Percentiles rank a stretch among this genome's conserved stretches.
Conservation (phyloP, 441 rosid genomes). For the Erodium texanum region DNA sequence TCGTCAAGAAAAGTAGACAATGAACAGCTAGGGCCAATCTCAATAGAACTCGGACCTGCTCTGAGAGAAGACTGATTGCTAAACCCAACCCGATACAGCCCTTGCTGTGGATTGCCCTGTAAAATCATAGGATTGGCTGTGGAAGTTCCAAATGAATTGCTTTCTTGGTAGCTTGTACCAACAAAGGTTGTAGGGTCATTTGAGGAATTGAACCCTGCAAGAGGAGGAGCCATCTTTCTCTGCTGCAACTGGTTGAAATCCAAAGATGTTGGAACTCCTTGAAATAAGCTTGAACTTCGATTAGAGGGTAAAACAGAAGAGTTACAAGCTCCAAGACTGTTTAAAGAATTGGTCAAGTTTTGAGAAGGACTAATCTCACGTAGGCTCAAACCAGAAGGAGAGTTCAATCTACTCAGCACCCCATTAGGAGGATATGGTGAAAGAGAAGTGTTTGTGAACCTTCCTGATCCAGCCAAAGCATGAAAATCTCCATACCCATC, state of each 20-base stretch:
- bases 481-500: slow-evolving; percentile 52
- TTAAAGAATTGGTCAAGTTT: slow-evolving; percentile 33
- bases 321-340: slow-evolving; percentile 34
- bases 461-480: slow-evolving; percentile 36
- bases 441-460: slow-evolving; percentile 36
- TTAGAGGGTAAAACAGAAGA: slow-evolving; percentile 29
- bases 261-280: slow-evolving; percentile 53
- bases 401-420: slow-evolving; percentile 49
- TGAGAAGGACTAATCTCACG: slow-evolving; percentile 50
- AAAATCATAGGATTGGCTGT: slow-evolving; percentile 27
- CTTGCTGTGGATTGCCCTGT: slow-evolving; percentile 28
- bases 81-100: slow-evolving; percentile 27
- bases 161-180: slow-evolving; percentile 33
- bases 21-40: slow-evolving; percentile 28
- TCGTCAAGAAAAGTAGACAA: slow-evolving; percentile 39
- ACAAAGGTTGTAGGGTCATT: slow-evolving; percentile 24
- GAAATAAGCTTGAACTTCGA: slow-evolving; percentile 42
- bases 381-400: slow-evolving; percentile 52
- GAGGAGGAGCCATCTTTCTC: slow-evolving; percentile 26
- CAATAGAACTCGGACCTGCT: slow-evolving; percentile 33
- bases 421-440: slow-evolving; percentile 54
- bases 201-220: slow-evolving; percentile 27
- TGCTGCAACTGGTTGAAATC: slow-evolving; percentile 48
- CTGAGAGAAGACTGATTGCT: slow-evolving; percentile 43
- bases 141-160: slow-evolving; percentile 28